Conservation (phyloP, 192 early-diverging fungal genomes). For the Rhizoclosmatium sp. region DNA sequence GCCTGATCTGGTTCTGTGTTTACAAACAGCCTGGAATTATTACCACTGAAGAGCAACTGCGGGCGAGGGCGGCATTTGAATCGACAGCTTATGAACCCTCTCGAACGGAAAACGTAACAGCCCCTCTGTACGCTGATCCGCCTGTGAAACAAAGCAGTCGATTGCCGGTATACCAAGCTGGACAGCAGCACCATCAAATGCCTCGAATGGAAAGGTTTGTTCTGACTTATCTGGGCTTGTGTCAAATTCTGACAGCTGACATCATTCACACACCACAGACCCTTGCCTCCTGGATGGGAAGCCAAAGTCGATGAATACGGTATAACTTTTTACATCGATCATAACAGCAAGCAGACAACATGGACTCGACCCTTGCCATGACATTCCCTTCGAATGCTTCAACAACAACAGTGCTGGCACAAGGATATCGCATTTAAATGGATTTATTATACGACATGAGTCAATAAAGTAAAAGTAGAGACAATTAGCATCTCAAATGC, state of each 20-base stretch:
- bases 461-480: too few species aligned
- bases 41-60: constrained; percentile 10
- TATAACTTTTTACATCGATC: not conserved
- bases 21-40: constrained; percentile 10
- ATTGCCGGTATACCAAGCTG: not conserved
- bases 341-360: not conserved
- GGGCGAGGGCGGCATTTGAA: not conserved
- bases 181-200: not conserved
- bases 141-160: not conserved
- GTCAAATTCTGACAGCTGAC: too few species aligned
- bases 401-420: too few species aligned
- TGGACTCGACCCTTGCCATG: not conserved
- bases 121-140: not conserved
- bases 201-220: not conserved
- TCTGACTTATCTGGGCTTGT: not conserved
- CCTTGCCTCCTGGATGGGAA: constrained; percentile 5
- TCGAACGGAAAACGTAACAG: not conserved
- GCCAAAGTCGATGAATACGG: not conserved
- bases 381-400: not conserved
- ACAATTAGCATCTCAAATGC: too few species aligned
- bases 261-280: not conserved
- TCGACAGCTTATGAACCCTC: too few species aligned
- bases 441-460: too few species aligned
- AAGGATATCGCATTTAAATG: too few species aligned
- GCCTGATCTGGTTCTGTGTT: constrained; percentile 1